Evolutionary conservation across 1,284 basidiomycete species (phyloP).

Genomic region (Papiliotrema flavescens): DNA sequence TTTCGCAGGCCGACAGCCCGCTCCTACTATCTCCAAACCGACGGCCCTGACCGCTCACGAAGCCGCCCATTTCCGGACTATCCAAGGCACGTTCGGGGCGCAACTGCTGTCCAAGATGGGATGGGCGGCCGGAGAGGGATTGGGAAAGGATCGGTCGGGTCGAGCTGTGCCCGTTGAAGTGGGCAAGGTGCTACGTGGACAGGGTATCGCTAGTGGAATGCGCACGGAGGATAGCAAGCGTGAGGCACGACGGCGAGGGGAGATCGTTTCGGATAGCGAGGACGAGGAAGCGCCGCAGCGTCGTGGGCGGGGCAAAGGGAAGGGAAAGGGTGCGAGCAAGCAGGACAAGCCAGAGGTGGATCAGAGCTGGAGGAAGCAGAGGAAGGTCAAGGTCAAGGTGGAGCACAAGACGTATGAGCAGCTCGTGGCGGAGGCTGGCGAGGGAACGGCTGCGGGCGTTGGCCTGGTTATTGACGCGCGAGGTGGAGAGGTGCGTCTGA

Average conservation of each 20-base stretch:
- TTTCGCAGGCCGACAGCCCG: conserved; percentile 6
- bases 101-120: conserved; percentile 91
- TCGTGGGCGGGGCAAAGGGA: conserved; percentile 17
- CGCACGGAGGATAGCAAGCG: conserved; percentile 80
- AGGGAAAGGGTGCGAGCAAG: conserved; percentile 8
- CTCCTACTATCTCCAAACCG: conserved; percentile 32
- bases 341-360: conserved; percentile 27
- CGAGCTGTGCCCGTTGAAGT: conserved; percentile 84
- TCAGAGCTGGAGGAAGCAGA: conserved; percentile 57
- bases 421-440: conserved; percentile 77
- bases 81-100: conserved; percentile 73
- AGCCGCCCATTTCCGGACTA: conserved; percentile 70
- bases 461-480: conserved; percentile 93
- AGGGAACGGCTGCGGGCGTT: conserved; percentile 54
- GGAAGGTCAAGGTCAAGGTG: conserved; percentile 75
- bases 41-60: conserved; percentile 62
- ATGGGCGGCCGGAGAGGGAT: conserved; percentile 77
- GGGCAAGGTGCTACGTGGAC: conserved; percentile 63
- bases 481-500: conserved; percentile 69
- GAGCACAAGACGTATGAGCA: conserved; percentile 95
- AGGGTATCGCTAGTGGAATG: conserved; percentile 83
- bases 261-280: conserved; percentile 66
- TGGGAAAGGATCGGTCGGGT: conserved; percentile 74
- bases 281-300: conserved; percentile 48
- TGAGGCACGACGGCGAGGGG: conserved; percentile 64